Conservation (phyloP, 805 yeast species). For the Barnettozyma pratensis region DNA sequence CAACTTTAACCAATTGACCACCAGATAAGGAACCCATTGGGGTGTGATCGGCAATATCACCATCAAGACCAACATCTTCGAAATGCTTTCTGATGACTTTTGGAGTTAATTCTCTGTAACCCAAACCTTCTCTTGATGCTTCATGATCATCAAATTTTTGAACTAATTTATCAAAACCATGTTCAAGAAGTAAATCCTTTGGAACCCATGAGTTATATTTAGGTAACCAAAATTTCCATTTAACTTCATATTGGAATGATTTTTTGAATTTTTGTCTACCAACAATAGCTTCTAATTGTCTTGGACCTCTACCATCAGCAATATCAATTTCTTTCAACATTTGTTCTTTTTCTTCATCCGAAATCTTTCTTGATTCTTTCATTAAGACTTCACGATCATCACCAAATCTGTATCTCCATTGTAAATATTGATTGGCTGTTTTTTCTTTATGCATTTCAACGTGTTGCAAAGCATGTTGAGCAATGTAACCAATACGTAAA, state of each 20-base stretch:
- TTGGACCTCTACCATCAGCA: conserved; percentile 82
- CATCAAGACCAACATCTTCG: conserved; percentile 95
- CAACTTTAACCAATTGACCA: conserved; percentile 97
- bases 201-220: conserved; percentile 93
- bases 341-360: conserved; percentile 70
- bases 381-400: conserved; percentile 95
- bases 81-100: conserved; percentile 93
- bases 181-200: conserved; percentile 70
- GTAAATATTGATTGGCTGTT: conserved; percentile 95
- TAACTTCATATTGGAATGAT: conserved; percentile 93
- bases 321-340: conserved; percentile 76
- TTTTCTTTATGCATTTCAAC: conserved; percentile 96
- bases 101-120: conserved; percentile 92
- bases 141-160: conserved; percentile 98
- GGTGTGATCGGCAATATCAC: conserved; percentile 97
- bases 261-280: conserved; percentile 97
- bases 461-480: conserved; percentile 97
- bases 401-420: conserved; percentile 97
- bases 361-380: conserved; percentile 87
- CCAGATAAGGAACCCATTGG: conserved; percentile 96
- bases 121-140: conserved; percentile 98
- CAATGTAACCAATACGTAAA: conserved; percentile 96
- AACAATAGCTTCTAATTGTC: conserved; percentile 88
- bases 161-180: conserved; percentile 85
- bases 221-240: conserved; percentile 91